Conservation (phyloP, 2,329 filamentous ascomycete genomes). For the Apiospora marii region DNA sequence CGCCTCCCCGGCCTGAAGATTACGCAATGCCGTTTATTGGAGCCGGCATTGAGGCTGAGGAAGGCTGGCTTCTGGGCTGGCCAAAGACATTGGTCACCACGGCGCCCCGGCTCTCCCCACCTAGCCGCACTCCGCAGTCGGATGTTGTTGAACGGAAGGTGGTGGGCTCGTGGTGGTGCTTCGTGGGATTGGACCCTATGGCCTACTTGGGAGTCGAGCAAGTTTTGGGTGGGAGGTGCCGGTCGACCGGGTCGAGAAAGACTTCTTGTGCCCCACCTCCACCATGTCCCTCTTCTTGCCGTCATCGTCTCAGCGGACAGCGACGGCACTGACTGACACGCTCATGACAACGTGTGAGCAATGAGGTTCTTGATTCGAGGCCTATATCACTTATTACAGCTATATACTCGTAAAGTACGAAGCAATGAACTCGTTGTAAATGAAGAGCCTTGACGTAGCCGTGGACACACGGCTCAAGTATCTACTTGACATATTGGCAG, state of each 20-base stretch:
- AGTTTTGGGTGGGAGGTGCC: no score
- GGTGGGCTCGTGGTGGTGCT: not conserved
- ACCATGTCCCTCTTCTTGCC: no score
- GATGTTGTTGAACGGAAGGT: not conserved
- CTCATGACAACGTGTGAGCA: not conserved
- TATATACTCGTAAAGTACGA: no score
- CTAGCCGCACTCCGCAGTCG: not conserved
- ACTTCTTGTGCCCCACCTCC: no score
- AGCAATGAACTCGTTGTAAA: no score
- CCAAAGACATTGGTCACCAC: not conserved
- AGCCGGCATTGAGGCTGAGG: not conserved
- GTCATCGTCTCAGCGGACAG: not conserved
- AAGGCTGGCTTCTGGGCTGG: no score
- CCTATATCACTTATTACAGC: not conserved
- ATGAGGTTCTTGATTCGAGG: not conserved
- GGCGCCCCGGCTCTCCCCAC: not conserved
- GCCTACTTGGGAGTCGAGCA: no score
- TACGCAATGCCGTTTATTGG: no score
- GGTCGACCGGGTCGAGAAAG: no score
- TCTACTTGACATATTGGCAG: not conserved
- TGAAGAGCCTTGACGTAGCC: not conserved
- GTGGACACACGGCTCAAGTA: no score
- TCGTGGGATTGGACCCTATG: no score
- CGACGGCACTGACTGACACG: not conserved
- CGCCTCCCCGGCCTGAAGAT: no score